Conservation (phyloP, 2,329 filamentous ascomycete species). For the Neoscytalidium dimidiatum region DNA sequence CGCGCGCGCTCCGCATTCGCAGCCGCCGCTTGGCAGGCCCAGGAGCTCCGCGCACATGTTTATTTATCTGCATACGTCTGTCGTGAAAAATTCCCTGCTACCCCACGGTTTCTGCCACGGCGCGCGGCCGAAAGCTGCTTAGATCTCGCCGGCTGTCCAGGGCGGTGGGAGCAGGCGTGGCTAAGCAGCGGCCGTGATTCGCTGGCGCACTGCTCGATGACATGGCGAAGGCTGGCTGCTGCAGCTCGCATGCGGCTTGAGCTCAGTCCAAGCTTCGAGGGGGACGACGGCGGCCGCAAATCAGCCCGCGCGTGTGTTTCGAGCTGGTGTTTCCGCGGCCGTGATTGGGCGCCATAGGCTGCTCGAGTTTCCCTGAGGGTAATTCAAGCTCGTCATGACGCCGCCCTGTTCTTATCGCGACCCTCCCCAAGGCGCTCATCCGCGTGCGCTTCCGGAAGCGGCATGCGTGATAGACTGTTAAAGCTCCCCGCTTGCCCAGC, state of each 20-base stretch:
- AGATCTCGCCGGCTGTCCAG: conserved; percentile 22
- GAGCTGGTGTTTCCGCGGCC: not conserved
- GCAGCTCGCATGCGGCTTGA: conserved; percentile 15
- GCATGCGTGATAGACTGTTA: conserved; percentile 9
- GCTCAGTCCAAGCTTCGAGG: conserved; percentile 10
- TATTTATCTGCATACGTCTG: conserved; percentile 18
- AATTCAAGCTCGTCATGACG: conserved; percentile 18
- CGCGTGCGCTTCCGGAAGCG: conserved; percentile 10
- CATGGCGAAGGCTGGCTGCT: not conserved
- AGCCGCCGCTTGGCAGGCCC: conserved; percentile 3
- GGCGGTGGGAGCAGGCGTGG: conserved; percentile 28
- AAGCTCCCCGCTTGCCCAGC: conserved; percentile 15
- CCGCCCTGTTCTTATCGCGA: conserved; percentile 19
- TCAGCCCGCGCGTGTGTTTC: conserved; percentile 2
- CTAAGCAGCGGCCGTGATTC: conserved; percentile 2
- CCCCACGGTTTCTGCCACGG: conserved; percentile 34
- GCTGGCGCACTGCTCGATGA: conserved; percentile 6
- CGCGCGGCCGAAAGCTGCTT: conserved; percentile 16
- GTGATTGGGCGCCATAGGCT: not conserved
- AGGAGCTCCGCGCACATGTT: conserved; percentile 7
- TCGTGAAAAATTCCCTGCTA: conserved; percentile 33
- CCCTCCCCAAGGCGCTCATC: conserved; percentile 14
- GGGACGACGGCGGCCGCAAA: conserved; percentile 8
- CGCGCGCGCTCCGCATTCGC: conserved; percentile 14
- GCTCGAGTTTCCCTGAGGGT: conserved; percentile 17